Base-by-base conservation (phyloP, 257 asterid species). In the Nicotiana undulata region DNA sequence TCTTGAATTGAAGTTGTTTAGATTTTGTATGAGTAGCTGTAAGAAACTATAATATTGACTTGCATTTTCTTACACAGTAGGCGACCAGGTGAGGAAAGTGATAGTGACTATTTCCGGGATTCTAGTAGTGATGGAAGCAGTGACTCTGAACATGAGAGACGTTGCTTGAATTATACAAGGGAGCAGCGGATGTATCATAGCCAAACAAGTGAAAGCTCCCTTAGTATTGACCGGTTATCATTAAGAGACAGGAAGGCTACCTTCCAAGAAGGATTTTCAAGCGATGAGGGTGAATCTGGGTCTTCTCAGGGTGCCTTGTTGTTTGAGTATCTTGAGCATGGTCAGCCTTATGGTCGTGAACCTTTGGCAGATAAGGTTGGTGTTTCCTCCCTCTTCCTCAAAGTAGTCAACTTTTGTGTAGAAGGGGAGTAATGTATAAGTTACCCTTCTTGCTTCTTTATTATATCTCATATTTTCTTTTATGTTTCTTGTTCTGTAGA, bases 71-170 rank as follows among this genome's bases (percentile, higher is more conserved):
- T 79, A 51, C 83, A 46, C 63, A 75, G 76, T 79, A 94, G 99
- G 92, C 92, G 79, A 80, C 89, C 82, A 28, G 97, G 94, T 66
- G 98, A 94, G 87, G 99, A 94, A 83, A 94, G 98, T 82, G 98
- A 96, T 84, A 86, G 89, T 61, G 97, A 92, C 78, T 90, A 74
- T 84, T 89, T 85, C 82, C 89, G 93, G 88, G 99, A 93, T 86
- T 91, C 98, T 67, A 86, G 97, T 86, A 96, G 99, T 79, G 97
- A 94, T 75, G 92, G 96, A 70, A 94, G 98, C 85, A 96, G 99
- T 89, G 99, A 96, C 86, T 85, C 88, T 76, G 98, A 94, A 79
- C 95, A 85, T 46, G 97, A 93, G 61, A 88, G 91, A 80, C 86
- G 84, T 81, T 83, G 81, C 87, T 82, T 76, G 76, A 88, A 81